Base-by-base conservation (phyloP, 768 basidiomycete genomes). In the Coprinellus aureogranulatus region DNA sequence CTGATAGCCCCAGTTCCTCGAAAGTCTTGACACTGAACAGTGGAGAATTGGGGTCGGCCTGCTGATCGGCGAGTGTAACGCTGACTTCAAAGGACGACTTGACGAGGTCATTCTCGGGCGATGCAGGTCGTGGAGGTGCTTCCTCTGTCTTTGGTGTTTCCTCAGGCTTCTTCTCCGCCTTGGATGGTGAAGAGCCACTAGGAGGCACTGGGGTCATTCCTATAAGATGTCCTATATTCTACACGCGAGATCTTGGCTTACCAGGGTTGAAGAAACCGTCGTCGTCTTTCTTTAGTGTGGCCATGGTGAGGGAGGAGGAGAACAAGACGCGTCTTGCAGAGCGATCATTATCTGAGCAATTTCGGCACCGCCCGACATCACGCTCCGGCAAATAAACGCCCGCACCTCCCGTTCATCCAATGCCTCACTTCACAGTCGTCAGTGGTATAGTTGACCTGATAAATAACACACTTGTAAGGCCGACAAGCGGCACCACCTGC, bases 51-150 rank as follows among this genome's bases (percentile, higher is more conserved):
- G 94, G 91, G 68, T 99, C 92, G 27, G 82, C 86, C 74, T 98
- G 97, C 69, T 96, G 92, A 75, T 98, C 95, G 50, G 94, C 94
- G 57, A 98, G 82, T 20, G 94, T 98, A 61, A 99, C 91, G 65
- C 83, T 81, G 61, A 93, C 91, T 73, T 93, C 90, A 66, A 90
- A 93, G 25, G 83, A 86, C n/a, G 89, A 87, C 60, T 85, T 81
- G 65, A 92, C 81, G 37, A 93, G 81, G 68, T 91, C 88, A 27
- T 75, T 80, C 11, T 77, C 72, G 48, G 61, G 66, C 20, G 46
- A 72, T 76, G 42, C 30, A 45, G 44, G 54, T 26, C 47, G 10
- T 54, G 22, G 5, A 48, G 31, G 37, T 28, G 20, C 41, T 28
- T 42, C 52, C 44, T 56, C 46, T 40, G 47, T 20, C 30, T 54